Percentiles rank a stretch among this genome's conserved stretches.
Conservation (phyloP, 1,284 basidiomycete genomes). For the Apiotrichum gracile region DNA sequence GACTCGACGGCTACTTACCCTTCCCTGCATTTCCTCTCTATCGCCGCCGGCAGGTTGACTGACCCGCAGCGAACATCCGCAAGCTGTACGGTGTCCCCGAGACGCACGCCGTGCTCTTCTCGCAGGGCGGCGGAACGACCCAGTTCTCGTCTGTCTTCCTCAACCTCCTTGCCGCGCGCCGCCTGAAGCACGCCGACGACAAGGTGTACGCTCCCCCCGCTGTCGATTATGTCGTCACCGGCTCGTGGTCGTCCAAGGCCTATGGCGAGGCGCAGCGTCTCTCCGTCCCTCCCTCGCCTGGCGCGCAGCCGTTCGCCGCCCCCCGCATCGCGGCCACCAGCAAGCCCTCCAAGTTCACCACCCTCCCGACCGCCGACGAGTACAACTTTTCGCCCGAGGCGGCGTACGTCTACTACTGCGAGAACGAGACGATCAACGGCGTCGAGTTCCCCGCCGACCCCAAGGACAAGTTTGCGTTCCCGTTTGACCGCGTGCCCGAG, state of each 20-base stretch:
- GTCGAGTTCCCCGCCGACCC: conserved; percentile 72
- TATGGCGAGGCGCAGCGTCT: conserved; percentile 68
- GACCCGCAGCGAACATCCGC: conserved; percentile 55
- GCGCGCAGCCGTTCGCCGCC: conserved; percentile 45
- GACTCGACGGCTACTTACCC: too few species aligned
- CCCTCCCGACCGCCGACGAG: conserved; percentile 64
- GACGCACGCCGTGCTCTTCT: conserved; percentile 81
- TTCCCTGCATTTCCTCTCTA: not conserved
- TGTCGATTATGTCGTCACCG: conserved; percentile 84
- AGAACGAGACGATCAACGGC: conserved; percentile 98
- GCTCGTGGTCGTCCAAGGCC: conserved; percentile 85
- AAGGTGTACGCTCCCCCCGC: conserved; percentile 37
- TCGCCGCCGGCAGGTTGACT: not conserved
- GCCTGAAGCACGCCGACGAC: conserved; percentile 57
- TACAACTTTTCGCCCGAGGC: conserved; percentile 72
- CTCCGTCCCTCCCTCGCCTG: conserved; percentile 48
- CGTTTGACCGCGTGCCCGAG: conserved; percentile 64
- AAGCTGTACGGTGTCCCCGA: conserved; percentile 70
- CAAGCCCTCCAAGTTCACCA: conserved; percentile 68
- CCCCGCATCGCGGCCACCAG: conserved; percentile 66
- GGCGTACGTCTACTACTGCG: conserved; percentile 95
- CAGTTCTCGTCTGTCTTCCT: conserved; percentile 86
- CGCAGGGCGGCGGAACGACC: conserved; percentile 82
- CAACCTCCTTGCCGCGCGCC: conserved; percentile 62
- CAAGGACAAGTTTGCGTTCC: conserved; percentile 79